A percentile compares a stretch with the other conserved stretches of the same genome.
phyloP scores from a whole-genome alignment of 148 eudicot species.

The Agrostemma githago region DNA sequence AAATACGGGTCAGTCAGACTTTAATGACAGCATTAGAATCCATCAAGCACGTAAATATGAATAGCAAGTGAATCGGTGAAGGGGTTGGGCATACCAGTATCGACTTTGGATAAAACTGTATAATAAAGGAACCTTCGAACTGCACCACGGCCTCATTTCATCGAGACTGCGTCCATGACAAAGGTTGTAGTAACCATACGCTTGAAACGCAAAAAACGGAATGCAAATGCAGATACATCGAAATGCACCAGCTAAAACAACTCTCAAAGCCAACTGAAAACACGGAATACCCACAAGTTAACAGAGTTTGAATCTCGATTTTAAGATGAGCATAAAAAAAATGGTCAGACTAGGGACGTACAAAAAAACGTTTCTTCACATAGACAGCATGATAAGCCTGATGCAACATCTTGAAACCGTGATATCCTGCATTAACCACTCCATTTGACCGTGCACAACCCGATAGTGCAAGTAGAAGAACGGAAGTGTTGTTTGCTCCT shows the following conservation, averaged over 20 bases:
- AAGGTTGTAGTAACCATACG: conserved; percentile 73
- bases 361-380: conserved; percentile 39
- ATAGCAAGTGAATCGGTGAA: neutral
- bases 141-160: conserved; percentile 89
- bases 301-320: neutral
- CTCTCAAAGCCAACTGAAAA: conserved; percentile 50
- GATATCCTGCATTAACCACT: conserved; percentile 83
- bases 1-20: neutral
- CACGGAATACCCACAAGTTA: conserved; percentile 2
- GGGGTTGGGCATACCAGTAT: conserved; percentile 59
- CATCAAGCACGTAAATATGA: neutral
- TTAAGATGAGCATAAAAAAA: neutral
- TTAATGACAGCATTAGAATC: neutral
- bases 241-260: conserved; percentile 52
- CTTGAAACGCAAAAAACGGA: conserved; percentile 82
- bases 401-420: conserved; percentile 69
- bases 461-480: conserved; percentile 68
- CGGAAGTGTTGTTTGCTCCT: conserved; percentile 44
- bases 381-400: conserved; percentile 50
- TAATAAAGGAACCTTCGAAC: conserved; percentile 62
- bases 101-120: conserved; percentile 87
- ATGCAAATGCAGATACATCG: conserved; percentile 48
- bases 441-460: conserved; percentile 87
- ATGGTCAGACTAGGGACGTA: conserved; percentile 38
- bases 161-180: conserved; percentile 50